phyloP scores from a whole-genome alignment of 352 stramenopile genomes.

The Pythium aphanidermatum region DNA sequence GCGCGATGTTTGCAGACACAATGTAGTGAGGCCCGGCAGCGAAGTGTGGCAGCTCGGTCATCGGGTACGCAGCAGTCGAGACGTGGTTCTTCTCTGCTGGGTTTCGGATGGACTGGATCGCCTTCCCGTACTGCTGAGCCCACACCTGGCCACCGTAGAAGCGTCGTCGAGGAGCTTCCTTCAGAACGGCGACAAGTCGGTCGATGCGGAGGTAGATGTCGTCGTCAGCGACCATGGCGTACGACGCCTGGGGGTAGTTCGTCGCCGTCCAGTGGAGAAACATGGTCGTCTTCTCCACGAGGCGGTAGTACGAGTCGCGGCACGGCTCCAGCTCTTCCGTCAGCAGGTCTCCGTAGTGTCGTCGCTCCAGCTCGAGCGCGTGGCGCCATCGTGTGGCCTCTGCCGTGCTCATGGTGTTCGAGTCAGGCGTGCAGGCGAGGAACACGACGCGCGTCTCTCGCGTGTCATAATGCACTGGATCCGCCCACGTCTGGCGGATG shows the following conservation, averaged over 20 bases:
- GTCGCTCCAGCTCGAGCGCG: conserved; percentile 24
- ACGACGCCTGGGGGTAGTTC: conserved; percentile 3
- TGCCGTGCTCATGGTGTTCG: neutral
- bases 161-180: neutral
- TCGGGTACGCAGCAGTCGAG: conserved; percentile 17
- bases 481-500: conserved; percentile 30
- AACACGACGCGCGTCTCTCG: conserved; percentile 25
- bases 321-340: conserved; percentile 37
- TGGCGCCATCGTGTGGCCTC: neutral
- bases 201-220: conserved; percentile 29
- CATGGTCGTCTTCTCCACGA: conserved; percentile 45
- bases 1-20: conserved; percentile 22
- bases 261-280: conserved; percentile 24
- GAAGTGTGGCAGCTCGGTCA: conserved; percentile 21
- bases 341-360: conserved; percentile 36
- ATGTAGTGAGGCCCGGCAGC: conserved; percentile 32
- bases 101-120: conserved; percentile 2
- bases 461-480: neutral
- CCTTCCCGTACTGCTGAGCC: conserved; percentile 11
- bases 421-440: conserved; percentile 26
- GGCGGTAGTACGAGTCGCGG: conserved; percentile 35
- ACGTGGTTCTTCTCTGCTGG: conserved; percentile 12
- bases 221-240: conserved; percentile 50
- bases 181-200: neutral
- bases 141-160: conserved; percentile 31